These are phyloP conservation scores for Colletotrichum zoysiae DNA, from an alignment of 2,329 filamentous ascomycete genomes.

Conservation along the genomic window DNA sequence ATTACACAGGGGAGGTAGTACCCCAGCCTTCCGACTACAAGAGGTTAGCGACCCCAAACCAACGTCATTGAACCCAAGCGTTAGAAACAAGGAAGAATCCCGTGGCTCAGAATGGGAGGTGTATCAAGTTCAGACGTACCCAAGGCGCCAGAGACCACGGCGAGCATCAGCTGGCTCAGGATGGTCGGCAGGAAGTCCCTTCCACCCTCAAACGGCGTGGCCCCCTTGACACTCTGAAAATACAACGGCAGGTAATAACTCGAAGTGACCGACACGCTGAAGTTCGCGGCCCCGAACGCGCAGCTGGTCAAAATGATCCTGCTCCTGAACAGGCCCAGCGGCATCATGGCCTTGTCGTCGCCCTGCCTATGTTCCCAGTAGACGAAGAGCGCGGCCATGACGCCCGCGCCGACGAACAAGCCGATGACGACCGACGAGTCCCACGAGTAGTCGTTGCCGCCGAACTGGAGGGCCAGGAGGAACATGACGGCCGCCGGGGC, in stretches of 20 bases:
- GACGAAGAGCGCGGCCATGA: conserved; percentile 51
- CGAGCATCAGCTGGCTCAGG: conserved; percentile 52
- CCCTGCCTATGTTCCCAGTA: conserved; percentile 58
- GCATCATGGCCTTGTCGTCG: conserved; percentile 62
- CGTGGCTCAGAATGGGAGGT: neutral
- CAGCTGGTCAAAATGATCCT: conserved; percentile 59
- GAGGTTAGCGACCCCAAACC: neutral
- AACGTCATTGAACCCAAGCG: too few relatives aligned
- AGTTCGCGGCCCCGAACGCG: conserved; percentile 57
- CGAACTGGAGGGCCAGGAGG: conserved; percentile 60
- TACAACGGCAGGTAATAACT: conserved; percentile 64
- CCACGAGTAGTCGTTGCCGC: conserved; percentile 56
- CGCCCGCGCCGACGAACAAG: conserved; percentile 54
- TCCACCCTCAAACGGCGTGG: conserved; percentile 52
- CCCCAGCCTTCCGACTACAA: conserved; percentile 47
- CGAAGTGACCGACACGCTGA: conserved; percentile 58
- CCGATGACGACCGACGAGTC: conserved; percentile 54
- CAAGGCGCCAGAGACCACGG: conserved; percentile 50
- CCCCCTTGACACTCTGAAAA: conserved; percentile 62
- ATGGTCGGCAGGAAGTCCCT: conserved; percentile 58
- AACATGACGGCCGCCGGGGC: conserved; percentile 57
- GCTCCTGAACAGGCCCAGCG: conserved; percentile 57
- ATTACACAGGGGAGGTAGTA: conserved; percentile 46
- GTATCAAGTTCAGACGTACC: conserved; percentile 44
- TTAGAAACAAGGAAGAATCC: neutral